Percentiles rank a stretch among this genome's conserved stretches.
Evolutionary conservation across 371 early-diverging fungal species (phyloP).

Genomic region (Mucor lusitanicus): DNA sequence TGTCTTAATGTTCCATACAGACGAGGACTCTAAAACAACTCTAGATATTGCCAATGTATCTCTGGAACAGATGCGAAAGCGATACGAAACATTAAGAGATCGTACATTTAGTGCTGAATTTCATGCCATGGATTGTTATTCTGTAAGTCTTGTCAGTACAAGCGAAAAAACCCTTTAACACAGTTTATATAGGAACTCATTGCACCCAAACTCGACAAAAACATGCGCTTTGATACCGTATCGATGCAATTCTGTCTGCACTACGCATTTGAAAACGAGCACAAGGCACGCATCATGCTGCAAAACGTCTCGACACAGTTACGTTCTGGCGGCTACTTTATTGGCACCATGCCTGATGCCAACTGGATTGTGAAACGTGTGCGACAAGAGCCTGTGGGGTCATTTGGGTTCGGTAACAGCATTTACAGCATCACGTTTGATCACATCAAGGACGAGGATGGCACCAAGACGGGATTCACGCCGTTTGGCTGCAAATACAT

Average conservation of each 20-base stretch:
- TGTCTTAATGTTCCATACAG: neutral
- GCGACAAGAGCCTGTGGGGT: constrained; percentile 28
- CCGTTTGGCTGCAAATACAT: constrained; percentile 87
- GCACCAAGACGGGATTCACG: constrained; percentile 42
- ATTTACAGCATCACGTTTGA: constrained; percentile 87
- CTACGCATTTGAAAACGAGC: constrained; percentile 93
- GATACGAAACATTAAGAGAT: constrained; percentile 67
- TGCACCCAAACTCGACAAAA: constrained; percentile 53
- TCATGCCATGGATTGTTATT: constrained; percentile 81
- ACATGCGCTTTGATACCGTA: constrained; percentile 81
- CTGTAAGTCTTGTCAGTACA: constrained; percentile 43
- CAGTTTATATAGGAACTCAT: constrained; percentile 45
- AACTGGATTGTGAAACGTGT: constrained; percentile 78
- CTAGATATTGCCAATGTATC: constrained; percentile 94
- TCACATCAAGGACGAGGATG: constrained; percentile 45
- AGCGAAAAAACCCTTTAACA: neutral
- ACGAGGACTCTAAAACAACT: too few species aligned
- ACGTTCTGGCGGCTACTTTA: constrained; percentile 83
- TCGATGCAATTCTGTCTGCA: constrained; percentile 98
- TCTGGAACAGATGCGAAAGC: constrained; percentile 82
- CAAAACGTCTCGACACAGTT: constrained; percentile 82
- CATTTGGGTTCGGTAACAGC: constrained; percentile 77
- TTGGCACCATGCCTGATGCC: constrained; percentile 96
- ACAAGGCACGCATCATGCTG: constrained; percentile 78
- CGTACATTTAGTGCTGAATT: constrained; percentile 73